Evolutionary conservation across 345 rosid species (phyloP).

Genomic region (Eucalyptus leucophloia): DNA sequence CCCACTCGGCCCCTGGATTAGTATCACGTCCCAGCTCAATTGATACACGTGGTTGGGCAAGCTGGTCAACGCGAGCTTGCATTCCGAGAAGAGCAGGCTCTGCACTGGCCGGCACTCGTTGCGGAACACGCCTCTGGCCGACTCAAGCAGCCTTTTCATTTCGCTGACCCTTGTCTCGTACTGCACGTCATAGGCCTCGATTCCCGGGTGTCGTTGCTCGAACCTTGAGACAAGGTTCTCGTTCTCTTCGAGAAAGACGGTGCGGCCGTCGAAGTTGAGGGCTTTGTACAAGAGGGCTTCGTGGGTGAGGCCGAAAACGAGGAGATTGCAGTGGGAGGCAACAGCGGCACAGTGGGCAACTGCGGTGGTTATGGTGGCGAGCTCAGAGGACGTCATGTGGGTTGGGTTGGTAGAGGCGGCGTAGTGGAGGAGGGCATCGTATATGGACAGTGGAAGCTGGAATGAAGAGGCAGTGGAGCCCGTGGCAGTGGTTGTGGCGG

Average conservation of each 20-base stretch:
- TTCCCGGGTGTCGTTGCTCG: background rate
- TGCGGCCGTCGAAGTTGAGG: background rate
- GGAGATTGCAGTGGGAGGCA: background rate
- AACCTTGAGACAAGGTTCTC: background rate
- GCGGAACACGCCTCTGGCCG: background rate
- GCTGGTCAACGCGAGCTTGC: background rate
- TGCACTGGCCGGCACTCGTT: background rate
- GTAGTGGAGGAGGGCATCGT: constrained; percentile 1
- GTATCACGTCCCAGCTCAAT: background rate
- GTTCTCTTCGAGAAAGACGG: background rate
- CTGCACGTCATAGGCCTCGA: background rate
- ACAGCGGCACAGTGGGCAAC: background rate
- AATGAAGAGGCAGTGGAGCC: background rate
- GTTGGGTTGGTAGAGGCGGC: background rate
- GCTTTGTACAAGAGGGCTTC: background rate
- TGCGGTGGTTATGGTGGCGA: background rate
- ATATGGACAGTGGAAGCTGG: background rate
- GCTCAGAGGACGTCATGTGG: background rate
- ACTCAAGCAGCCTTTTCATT: background rate
- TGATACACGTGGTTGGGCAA: background rate
- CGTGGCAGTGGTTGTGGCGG: background rate
- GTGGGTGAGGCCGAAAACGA: background rate
- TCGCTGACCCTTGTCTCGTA: background rate
- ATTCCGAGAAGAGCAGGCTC: background rate
- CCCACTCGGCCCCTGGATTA: no score